Conservation (phyloP, 2,329 filamentous ascomycete genomes). For the Colletotrichum shisoi region DNA sequence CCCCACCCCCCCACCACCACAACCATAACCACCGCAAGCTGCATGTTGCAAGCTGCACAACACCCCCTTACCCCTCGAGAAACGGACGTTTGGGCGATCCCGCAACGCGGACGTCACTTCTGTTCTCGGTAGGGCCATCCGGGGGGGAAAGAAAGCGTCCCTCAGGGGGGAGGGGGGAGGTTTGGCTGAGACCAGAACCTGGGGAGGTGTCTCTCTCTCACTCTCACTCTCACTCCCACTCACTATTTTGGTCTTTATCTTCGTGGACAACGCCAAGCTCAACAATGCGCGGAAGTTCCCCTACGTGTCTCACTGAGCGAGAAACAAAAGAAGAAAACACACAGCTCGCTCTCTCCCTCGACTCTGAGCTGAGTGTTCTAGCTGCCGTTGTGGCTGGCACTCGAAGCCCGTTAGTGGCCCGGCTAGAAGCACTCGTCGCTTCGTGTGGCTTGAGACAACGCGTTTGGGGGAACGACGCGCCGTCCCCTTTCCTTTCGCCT, state of each 20-base stretch:
- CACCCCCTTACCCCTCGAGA: slow-evolving; percentile 1
- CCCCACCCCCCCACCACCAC: too few relatives aligned
- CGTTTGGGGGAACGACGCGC: slow-evolving; percentile 11
- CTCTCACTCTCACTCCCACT: too few relatives aligned
- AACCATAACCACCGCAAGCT: not conserved
- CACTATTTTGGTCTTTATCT: too few relatives aligned
- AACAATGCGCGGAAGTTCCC: slow-evolving; percentile 6
- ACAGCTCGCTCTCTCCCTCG: slow-evolving; percentile 4
- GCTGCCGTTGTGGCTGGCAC: slow-evolving; percentile 29
- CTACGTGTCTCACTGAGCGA: slow-evolving; percentile 2
- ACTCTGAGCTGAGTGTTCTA: slow-evolving; percentile 16
- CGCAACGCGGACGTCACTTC: slow-evolving; percentile 36
- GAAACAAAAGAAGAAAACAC: not conserved
- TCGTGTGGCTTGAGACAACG: slow-evolving; percentile 35
- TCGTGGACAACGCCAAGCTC: slow-evolving; percentile 1
- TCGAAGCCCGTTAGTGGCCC: slow-evolving; percentile 3
- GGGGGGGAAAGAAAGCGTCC: slow-evolving; percentile 24
- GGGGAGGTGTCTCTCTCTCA: too few relatives aligned
- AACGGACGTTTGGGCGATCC: slow-evolving; percentile 28
- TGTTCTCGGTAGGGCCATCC: slow-evolving; percentile 38
- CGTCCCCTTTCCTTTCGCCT: slow-evolving; percentile 6
- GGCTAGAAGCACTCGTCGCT: slow-evolving; percentile 30
- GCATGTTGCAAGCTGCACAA: slow-evolving; percentile 11
- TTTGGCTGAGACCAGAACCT: too few relatives aligned
- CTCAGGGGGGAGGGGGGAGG: not conserved